Percentiles rank a stretch among this genome's conserved stretches.
Conservation (phyloP, 306 rosid species). For the Pachyrhizus erosus region DNA sequence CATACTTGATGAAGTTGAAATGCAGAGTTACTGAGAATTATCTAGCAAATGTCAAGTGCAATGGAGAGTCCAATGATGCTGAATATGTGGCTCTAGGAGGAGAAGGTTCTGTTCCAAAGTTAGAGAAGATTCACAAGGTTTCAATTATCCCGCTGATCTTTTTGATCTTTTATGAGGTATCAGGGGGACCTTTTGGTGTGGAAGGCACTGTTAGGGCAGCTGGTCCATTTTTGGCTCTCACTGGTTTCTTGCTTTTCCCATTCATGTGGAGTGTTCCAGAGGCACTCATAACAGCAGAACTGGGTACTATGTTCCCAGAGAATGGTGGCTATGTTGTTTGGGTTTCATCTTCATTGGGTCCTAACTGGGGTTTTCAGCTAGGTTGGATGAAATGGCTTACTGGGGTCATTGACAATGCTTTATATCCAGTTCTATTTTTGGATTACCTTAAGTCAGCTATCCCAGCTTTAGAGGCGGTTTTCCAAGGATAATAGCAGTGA, state of each 20-base stretch:
- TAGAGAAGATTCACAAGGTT: slow-evolving; percentile 37
- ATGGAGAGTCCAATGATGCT: slow-evolving; percentile 41
- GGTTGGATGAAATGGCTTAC: slow-evolving; percentile 84
- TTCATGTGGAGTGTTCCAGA: slow-evolving; percentile 76
- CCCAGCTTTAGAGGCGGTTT: slow-evolving; percentile 60
- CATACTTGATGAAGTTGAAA: slow-evolving; percentile 1
- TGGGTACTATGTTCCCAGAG: slow-evolving; percentile 75
- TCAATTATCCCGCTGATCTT: slow-evolving; percentile 54
- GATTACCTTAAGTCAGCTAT: slow-evolving; percentile 68
- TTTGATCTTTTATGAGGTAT: slow-evolving; percentile 72
- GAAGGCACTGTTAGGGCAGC: slow-evolving; percentile 71
- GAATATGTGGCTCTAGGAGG: slow-evolving; percentile 31
- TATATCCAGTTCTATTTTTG: slow-evolving; percentile 65
- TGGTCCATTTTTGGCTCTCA: slow-evolving; percentile 64
- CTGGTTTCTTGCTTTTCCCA: slow-evolving; percentile 64
- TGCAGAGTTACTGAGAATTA: slow-evolving; percentile 26
- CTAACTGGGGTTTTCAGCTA: slow-evolving; percentile 71
- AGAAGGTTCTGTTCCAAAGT: slow-evolving; percentile 31
- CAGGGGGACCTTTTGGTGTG: slow-evolving; percentile 77
- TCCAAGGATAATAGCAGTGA: slow-evolving; percentile 53
- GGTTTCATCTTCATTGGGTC: slow-evolving; percentile 76
- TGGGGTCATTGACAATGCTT: slow-evolving; percentile 78
- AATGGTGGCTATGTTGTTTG: slow-evolving; percentile 78
- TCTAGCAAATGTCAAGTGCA: slow-evolving; percentile 5
- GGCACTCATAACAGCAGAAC: slow-evolving; percentile 72